Evolutionary conservation across 2,329 filamentous ascomycete species (phyloP), one percentile per base, ranked within the genome.

Genomic region (Fusarium dimerum): DNA sequence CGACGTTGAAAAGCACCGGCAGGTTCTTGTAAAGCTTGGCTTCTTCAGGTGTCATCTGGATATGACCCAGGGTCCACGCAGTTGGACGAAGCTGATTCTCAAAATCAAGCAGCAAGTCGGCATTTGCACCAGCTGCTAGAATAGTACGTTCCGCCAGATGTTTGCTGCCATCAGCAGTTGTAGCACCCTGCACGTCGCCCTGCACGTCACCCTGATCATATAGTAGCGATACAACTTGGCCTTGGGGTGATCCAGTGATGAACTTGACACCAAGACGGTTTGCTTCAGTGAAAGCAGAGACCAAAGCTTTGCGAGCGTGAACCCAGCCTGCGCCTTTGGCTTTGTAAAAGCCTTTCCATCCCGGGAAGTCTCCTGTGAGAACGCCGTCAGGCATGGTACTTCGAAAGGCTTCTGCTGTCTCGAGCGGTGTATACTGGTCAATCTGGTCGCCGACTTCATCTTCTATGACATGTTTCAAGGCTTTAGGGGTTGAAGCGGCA

Each of bases 21-120:
- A 60, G 51, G 3, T 55, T 43, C 15, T 48, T 55, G 32, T 55
- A 60, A 0, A 57, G 36, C 1, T 51, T 47, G 1, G 11, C 10
- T 39, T 60, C 58, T 13, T 57, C 45, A 0, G 45, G 40, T 0
- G 57, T 57, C 54, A 60, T 57, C 15, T 60, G 54, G 1, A 60
- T 57, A 40, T 60, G 58, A 1, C 57, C 57, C 0, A 60, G 17
- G 0, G 57, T 60, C 58, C 57, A 60, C 0, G 57, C 57, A 0
- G 58, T 60, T 30, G 58, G 57, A 0, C 58, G 54, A 12, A 60
- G 50, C 20, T 60, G 57, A 13, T 60, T 60, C n/a, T 60, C 58
- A 36, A 60, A 60, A 6, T 60, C 54, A 2, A 60, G 48, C 17
- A 60, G 51, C 10, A 45, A 30, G 11, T 54, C 45, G 6, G 51